Evolutionary conservation across 768 basidiomycete genomes (phyloP).

Genomic region (Chiua virens): DNA sequence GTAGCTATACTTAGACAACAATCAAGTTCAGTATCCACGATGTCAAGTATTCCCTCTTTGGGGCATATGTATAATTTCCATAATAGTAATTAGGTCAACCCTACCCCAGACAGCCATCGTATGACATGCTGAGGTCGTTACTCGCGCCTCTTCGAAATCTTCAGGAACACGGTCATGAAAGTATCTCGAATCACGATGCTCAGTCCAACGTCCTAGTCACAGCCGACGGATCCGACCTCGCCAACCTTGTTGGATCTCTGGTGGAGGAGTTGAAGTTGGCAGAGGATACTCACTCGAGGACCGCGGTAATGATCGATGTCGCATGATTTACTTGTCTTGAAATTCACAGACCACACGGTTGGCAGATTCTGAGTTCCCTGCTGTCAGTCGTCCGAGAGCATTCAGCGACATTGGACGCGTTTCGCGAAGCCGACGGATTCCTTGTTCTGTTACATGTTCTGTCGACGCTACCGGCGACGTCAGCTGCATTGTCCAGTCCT

Average conservation of each 20-base stretch:
- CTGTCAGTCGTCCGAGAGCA: conserved; percentile 68
- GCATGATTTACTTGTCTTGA: background rate
- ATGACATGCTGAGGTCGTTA: conserved; percentile 55
- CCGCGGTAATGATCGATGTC: conserved; percentile 46
- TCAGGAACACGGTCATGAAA: conserved; percentile 45
- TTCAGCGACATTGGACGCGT: conserved; percentile 65
- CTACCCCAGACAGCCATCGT: background rate
- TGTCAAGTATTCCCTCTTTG: too few relatives aligned
- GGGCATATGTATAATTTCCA: background rate
- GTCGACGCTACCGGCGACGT: conserved; percentile 47
- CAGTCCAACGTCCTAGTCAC: background rate
- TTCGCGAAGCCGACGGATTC: conserved; percentile 82
- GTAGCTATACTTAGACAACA: too few relatives aligned
- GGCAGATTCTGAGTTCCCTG: conserved; percentile 64
- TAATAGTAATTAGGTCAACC: conserved; percentile 6
- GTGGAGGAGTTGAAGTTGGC: conserved; percentile 69
- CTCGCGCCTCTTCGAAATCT: conserved; percentile 58
- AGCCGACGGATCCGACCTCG: conserved; percentile 1
- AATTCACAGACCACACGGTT: background rate
- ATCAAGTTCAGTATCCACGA: too few relatives aligned
- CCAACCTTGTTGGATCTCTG: conserved; percentile 61
- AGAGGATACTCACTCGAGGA: conserved; percentile 43
- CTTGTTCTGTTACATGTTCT: conserved; percentile 71
- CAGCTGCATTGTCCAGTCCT: conserved; percentile 28
- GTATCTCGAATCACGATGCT: conserved; percentile 28